Evolutionary conservation across 371 early-diverging fungal species (phyloP).

Genomic region (Catenaria anguillulae): DNA sequence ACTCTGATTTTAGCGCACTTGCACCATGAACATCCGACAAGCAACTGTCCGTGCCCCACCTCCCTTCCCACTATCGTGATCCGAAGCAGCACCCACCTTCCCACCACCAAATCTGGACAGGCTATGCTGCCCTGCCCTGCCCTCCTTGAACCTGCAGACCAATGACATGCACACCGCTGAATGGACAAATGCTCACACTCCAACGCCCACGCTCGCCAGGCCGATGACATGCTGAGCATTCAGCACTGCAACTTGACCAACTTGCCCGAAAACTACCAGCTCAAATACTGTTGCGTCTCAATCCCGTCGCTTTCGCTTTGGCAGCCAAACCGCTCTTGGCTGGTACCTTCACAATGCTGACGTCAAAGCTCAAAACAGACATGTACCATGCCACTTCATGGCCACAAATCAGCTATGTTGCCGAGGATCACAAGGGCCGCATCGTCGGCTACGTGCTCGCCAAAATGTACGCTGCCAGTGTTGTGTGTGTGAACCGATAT

Average conservation of each 20-base stretch:
- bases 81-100: no score
- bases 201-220: no score
- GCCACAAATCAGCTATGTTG: constrained; percentile 93
- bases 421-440: constrained; percentile 75
- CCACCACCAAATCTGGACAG: no score
- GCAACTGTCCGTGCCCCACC: neutral
- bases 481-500: no score
- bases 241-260: constrained; percentile 92
- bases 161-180: neutral
- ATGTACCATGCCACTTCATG: constrained; percentile 87
- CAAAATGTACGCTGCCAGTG: constrained; percentile 69
- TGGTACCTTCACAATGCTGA: neutral
- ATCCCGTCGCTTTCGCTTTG: neutral
- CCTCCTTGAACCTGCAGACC: neutral
- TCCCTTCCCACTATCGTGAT: no score
- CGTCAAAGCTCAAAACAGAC: constrained; percentile 20
- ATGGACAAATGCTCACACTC: no score
- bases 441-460: constrained; percentile 94
- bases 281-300: constrained; percentile 96
- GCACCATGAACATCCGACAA: neutral
- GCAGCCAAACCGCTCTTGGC: neutral
- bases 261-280: constrained; percentile 95
- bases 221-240: constrained; percentile 64
- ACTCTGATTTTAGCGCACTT: no score
- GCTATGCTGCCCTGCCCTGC: neutral